phyloP scores from a whole-genome alignment of 345 rosid species.

The Lepidium didymum region DNA sequence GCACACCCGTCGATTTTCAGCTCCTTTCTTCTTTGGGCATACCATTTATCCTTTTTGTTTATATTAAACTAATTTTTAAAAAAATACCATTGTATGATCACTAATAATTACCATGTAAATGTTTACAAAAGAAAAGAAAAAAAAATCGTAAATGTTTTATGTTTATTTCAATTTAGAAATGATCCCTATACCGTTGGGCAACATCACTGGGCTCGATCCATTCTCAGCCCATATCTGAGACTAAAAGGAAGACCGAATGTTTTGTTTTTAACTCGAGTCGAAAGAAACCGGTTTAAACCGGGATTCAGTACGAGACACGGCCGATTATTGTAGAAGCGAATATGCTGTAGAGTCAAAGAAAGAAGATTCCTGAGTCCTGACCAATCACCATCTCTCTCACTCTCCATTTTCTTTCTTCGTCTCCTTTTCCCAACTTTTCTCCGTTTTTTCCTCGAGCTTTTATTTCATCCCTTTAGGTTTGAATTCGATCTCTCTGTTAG shows the following conservation, averaged over 20 bases:
- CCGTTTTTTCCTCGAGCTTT: not conserved
- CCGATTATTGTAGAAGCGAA: constrained; percentile 7
- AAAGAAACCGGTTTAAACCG: too few species aligned
- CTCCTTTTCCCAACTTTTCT: not conserved
- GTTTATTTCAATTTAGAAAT: too few species aligned
- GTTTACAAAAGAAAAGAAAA: too few species aligned
- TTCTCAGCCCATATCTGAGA: not conserved
- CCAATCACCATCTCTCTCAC: not conserved
- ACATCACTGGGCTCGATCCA: not conserved
- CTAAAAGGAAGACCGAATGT: not conserved
- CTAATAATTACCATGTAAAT: too few species aligned
- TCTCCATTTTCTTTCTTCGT: not conserved
- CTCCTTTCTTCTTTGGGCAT: constrained; percentile 3
- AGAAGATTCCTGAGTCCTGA: constrained; percentile 18
- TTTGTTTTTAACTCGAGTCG: too few species aligned
- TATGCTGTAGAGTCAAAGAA: constrained; percentile 11
- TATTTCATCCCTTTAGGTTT: not conserved
- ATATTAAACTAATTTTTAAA: not conserved
- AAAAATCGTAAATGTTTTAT: too few species aligned
- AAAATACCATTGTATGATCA: not conserved
- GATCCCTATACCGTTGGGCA: not conserved
- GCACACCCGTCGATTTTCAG: not conserved
- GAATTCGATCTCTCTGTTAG: not conserved
- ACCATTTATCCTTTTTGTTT: not conserved
- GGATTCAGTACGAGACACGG: constrained; percentile 1